These are phyloP conservation scores for Phytopythium ostracodes DNA, from an alignment of 352 stramenopile genomes.

Conservation along the genomic window DNA sequence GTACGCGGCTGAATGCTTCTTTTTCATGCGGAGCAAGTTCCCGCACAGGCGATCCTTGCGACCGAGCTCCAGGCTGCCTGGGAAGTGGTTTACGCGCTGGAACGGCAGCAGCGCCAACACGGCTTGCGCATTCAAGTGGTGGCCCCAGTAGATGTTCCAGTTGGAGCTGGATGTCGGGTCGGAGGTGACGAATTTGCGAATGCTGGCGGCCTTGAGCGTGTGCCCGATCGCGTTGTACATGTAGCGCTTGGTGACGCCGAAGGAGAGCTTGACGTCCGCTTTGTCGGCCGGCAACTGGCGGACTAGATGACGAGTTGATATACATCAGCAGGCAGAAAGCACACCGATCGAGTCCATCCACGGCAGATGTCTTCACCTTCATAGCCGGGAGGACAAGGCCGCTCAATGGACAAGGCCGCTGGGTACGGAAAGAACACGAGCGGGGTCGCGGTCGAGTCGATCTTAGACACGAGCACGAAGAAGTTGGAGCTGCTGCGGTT, in stretches of 20 bases:
- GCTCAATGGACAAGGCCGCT: conserved; percentile 28
- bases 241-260: conserved; percentile 64
- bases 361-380: conserved; percentile 32
- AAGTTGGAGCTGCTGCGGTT: conserved; percentile 9
- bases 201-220: conserved; percentile 37
- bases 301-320: conserved; percentile 15
- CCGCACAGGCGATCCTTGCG: conserved; percentile 68
- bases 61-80: conserved; percentile 69
- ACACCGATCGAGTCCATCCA: neutral
- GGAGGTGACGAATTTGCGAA: conserved; percentile 26
- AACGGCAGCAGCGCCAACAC: conserved; percentile 38
- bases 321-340: no score
- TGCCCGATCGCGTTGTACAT: conserved; percentile 77
- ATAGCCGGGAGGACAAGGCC: conserved; percentile 48
- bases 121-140: conserved; percentile 50
- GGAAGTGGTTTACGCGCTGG: conserved; percentile 74
- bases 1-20: conserved; percentile 49
- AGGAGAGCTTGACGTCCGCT: conserved; percentile 32
- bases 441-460: conserved; percentile 22
- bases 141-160: conserved; percentile 77
- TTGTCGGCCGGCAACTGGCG: conserved; percentile 18
- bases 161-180: conserved; percentile 15
- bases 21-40: conserved; percentile 60
- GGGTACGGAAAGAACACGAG: conserved; percentile 72
- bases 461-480: conserved; percentile 52